Conservation (phyloP, 352 stramenopile genomes). For the Phytophthora colocasiae region DNA sequence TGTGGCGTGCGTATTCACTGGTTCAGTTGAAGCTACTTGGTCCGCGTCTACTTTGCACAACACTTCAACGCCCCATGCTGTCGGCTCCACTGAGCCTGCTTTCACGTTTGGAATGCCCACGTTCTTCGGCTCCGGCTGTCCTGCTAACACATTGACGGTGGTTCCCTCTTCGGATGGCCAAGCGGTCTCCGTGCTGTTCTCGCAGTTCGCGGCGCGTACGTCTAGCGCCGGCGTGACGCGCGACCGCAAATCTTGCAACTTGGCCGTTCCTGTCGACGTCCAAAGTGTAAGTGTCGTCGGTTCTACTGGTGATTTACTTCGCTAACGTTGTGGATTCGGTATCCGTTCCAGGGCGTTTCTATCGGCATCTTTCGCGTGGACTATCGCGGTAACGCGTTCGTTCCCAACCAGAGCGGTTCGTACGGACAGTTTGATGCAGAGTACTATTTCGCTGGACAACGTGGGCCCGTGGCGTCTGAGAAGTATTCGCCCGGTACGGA, state of each 20-base stretch:
- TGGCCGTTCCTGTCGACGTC: conserved; percentile 52
- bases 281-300: conserved; percentile 31
- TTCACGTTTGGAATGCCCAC: conserved; percentile 35
- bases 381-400: conserved; percentile 55
- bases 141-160: conserved; percentile 29
- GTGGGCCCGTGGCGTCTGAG: conserved; percentile 38
- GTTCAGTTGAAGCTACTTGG: not conserved
- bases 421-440: conserved; percentile 59
- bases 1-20: conserved; percentile 4
- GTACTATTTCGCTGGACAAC: conserved; percentile 64
- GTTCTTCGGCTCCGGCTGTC: conserved; percentile 40
- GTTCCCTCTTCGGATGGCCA: conserved; percentile 39
- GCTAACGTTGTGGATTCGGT: conserved; percentile 13
- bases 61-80: conserved; percentile 11
- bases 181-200: conserved; percentile 41
- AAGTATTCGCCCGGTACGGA: conserved; percentile 43
- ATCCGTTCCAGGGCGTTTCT: conserved; percentile 29
- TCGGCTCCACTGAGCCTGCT: conserved; percentile 13
- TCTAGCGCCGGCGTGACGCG: conserved; percentile 31
- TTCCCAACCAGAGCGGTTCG: conserved; percentile 39
- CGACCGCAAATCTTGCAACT: conserved; percentile 51
- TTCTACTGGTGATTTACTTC: conserved; percentile 10
- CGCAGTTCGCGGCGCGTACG: conserved; percentile 38
- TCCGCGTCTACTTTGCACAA: conserved; percentile 2
- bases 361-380: conserved; percentile 55